phyloP scores from a whole-genome alignment of 192 early-diverging fungal genomes.

The Globomyces pollinis-pini region DNA sequence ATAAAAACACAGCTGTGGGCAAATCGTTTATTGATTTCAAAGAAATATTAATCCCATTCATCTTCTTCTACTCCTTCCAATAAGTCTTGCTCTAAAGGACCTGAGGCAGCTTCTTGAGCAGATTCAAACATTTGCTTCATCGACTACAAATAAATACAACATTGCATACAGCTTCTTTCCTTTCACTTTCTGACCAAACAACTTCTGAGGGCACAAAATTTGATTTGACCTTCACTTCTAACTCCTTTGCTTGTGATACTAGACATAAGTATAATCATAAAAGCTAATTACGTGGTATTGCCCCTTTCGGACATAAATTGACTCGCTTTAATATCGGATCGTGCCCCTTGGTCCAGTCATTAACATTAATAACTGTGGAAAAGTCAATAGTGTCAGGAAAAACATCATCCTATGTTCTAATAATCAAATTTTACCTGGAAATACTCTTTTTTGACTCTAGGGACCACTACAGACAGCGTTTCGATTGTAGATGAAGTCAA shows the following conservation, averaged over 20 bases:
- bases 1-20: too few species aligned
- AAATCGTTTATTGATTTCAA: too few species aligned
- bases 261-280: too few species aligned
- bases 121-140: conserved; percentile 29
- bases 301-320: conserved; percentile 38
- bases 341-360: conserved; percentile 43
- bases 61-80: conserved; percentile 39
- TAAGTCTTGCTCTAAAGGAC: conserved; percentile 29
- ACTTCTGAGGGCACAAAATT: conserved; percentile 13
- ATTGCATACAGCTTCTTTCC: conserved; percentile 26
- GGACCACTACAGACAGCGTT: conserved; percentile 64
- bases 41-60: conserved; percentile 41
- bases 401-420: conserved; percentile 82
- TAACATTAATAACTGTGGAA: conserved; percentile 36
- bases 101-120: conserved; percentile 24
- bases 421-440: too few species aligned
- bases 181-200: conserved; percentile 23
- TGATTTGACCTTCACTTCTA: conserved; percentile 9
- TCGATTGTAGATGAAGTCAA: conserved; percentile 63
- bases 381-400: conserved; percentile 60
- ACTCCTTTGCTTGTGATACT: conserved; percentile 20
- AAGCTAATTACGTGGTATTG: conserved; percentile 25
- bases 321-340: neutral
- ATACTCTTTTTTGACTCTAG: conserved; percentile 71
- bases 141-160: conserved; percentile 7